Conservation (phyloP, 2,329 filamentous ascomycete species). For the Penicillium sp. region DNA sequence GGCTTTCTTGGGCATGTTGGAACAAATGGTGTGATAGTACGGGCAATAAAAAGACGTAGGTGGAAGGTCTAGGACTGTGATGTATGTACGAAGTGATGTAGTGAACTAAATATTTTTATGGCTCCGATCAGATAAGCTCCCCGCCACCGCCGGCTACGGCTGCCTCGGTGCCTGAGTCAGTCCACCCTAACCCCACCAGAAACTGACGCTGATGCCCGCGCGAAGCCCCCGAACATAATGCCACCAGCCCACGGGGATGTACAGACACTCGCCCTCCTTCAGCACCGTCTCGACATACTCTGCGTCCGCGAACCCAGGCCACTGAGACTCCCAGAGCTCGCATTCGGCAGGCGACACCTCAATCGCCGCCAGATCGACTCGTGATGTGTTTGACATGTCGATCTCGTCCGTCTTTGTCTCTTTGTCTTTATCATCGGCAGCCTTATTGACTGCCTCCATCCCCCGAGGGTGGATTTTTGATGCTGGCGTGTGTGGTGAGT, state of each 20-base stretch:
- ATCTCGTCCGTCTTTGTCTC: constrained; percentile 35
- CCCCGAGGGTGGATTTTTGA: constrained; percentile 39
- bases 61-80: too few relatives aligned
- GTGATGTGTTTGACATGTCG: constrained; percentile 89
- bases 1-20: constrained; percentile 67
- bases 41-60: not conserved
- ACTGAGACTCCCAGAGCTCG: constrained; percentile 43
- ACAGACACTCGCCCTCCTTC: constrained; percentile 75
- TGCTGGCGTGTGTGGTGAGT: constrained; percentile 61
- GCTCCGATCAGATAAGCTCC: constrained; percentile 4
- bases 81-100: too few relatives aligned
- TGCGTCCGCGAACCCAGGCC: constrained; percentile 56
- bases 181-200: constrained; percentile 87
- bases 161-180: constrained; percentile 2
- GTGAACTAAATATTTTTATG: constrained; percentile 11
- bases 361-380: constrained; percentile 68
- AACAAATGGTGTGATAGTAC: not conserved
- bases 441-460: constrained; percentile 28
- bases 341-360: constrained; percentile 50
- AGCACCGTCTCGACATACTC: constrained; percentile 73
- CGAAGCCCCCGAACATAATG: constrained; percentile 87
- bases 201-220: constrained; percentile 90
- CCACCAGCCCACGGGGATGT: constrained; percentile 96
- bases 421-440: not conserved
- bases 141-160: not conserved